Conservation (phyloP, 768 basidiomycete genomes). For the Lactarius sp. region DNA sequence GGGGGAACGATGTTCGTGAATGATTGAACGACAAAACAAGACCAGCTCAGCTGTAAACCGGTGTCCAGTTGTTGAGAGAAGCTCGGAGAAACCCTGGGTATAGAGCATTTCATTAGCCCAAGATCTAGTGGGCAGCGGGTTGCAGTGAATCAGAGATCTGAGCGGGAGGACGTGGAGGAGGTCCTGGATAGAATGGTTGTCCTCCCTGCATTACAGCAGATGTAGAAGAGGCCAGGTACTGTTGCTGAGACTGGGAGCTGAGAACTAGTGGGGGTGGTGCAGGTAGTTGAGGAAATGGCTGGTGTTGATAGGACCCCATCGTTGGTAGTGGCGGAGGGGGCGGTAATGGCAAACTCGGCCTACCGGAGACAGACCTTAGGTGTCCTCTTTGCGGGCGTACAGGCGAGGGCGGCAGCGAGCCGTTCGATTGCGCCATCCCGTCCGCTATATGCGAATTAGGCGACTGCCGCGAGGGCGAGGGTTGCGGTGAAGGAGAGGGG, state of each 20-base stretch:
- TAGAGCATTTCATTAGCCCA: neutral
- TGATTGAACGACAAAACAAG: slow-evolving; percentile 6
- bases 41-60: neutral
- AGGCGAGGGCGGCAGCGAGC: slow-evolving; percentile 13
- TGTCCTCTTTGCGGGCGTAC: slow-evolving; percentile 11
- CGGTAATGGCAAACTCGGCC: slow-evolving; percentile 47
- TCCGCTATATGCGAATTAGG: slow-evolving; percentile 11
- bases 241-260: slow-evolving; percentile 22
- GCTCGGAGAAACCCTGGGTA: neutral
- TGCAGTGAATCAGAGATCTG: slow-evolving; percentile 19
- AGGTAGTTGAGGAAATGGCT: slow-evolving; percentile 28
- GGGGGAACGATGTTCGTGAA: slow-evolving; percentile 10
- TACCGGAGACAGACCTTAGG: slow-evolving; percentile 34
- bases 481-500: slow-evolving; percentile 21
- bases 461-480: slow-evolving; percentile 17
- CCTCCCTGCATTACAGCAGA: slow-evolving; percentile 26
- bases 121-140: slow-evolving; percentile 24
- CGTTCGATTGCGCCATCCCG: slow-evolving; percentile 25
- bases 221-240: slow-evolving; percentile 28
- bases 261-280: slow-evolving; percentile 5
- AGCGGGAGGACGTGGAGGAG: slow-evolving; percentile 30
- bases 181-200: slow-evolving; percentile 30
- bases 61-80: slow-evolving; percentile 3
- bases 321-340: slow-evolving; percentile 33
- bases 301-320: slow-evolving; percentile 32